These are phyloP conservation scores for Aspergillus hancockii DNA, from an alignment of 495 filamentous ascomycete genomes.

Conservation along the genomic window DNA sequence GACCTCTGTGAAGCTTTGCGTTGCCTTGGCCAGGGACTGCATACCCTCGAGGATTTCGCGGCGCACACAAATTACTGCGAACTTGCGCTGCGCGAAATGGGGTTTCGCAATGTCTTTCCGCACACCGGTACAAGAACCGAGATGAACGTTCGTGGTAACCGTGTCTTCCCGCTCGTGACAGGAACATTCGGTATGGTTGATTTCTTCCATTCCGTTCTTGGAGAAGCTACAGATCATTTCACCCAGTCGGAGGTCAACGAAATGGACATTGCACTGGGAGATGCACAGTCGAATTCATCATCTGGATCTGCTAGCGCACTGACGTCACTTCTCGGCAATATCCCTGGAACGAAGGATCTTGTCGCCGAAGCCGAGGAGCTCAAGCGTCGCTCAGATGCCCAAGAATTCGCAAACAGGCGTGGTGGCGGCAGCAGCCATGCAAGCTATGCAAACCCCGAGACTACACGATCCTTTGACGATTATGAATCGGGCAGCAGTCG, in stretches of 20 bases:
- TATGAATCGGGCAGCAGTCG: slow-evolving; percentile 8
- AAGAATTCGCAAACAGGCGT: slow-evolving; percentile 63
- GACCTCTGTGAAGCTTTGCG: slow-evolving; percentile 90
- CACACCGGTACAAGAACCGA: slow-evolving; percentile 77
- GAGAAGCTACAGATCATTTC: slow-evolving; percentile 93
- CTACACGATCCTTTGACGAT: slow-evolving; percentile 15
- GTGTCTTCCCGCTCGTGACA: slow-evolving; percentile 85
- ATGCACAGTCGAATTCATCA: slow-evolving; percentile 55
- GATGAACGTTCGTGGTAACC: slow-evolving; percentile 70
- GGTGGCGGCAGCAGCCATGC: slow-evolving; percentile 28
- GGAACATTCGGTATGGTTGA: slow-evolving; percentile 92
- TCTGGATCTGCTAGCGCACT: slow-evolving; percentile 53
- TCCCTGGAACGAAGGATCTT: slow-evolving; percentile 77
- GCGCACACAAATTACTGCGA: slow-evolving; percentile 96
- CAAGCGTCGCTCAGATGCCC: slow-evolving; percentile 71
- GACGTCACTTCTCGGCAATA: slow-evolving; percentile 68
- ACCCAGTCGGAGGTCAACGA: slow-evolving; percentile 93
- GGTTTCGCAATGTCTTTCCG: slow-evolving; percentile 78
- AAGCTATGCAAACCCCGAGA: slow-evolving; percentile 31
- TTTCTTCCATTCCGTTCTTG: slow-evolving; percentile 94
- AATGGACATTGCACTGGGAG: slow-evolving; percentile 71
- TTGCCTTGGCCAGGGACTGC: slow-evolving; percentile 85
- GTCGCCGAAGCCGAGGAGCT: slow-evolving; percentile 76
- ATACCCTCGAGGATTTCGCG: slow-evolving; percentile 93
- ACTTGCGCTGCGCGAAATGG: slow-evolving; percentile 82